phyloP scores from a whole-genome alignment of 305 asterid species.

The Fraxinus nigra region DNA sequence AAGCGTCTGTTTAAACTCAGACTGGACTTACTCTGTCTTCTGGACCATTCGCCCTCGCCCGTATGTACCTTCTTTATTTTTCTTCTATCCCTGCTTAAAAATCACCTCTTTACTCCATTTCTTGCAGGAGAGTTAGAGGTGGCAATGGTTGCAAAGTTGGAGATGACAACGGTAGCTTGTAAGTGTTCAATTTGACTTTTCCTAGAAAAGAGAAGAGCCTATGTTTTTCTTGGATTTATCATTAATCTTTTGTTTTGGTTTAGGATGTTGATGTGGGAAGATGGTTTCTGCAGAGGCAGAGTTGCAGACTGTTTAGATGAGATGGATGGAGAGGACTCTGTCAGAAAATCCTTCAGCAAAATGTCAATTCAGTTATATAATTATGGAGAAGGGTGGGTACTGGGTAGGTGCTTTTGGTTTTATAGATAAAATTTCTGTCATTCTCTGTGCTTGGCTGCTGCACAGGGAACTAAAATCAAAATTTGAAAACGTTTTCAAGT shows the following conservation, averaged over 20 bases:
- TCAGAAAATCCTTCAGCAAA: constrained; percentile 97
- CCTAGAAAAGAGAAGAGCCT: background rate
- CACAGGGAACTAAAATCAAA: constrained; percentile 11
- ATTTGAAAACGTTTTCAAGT: background rate
- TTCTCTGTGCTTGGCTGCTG: constrained; percentile 14
- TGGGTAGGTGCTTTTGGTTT: constrained; percentile 78
- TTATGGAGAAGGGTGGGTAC: constrained; percentile 99
- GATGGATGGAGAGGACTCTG: constrained; percentile 86
- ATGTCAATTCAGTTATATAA: constrained; percentile 98
- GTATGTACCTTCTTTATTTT: constrained; percentile 40
- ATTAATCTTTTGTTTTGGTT: constrained; percentile 23
- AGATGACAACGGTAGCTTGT: constrained; percentile 99
- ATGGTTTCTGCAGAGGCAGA: constrained; percentile 96
- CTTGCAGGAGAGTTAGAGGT: constrained; percentile 85
- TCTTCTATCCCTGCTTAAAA: background rate
- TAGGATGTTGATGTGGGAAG: constrained; percentile 99
- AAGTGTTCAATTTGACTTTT: constrained; percentile 33
- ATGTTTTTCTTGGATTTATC: background rate
- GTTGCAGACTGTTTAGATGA: constrained; percentile 73
- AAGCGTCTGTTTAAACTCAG: constrained; percentile 90
- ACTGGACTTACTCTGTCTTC: constrained; percentile 99
- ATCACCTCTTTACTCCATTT: constrained; percentile 2
- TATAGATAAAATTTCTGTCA: constrained; percentile 30
- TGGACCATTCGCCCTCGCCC: constrained; percentile 99
- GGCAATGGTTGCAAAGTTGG: constrained; percentile 99